Evolutionary conservation across 2,329 filamentous ascomycete species (phyloP).

Genomic region (Talaromyces sp.): DNA sequence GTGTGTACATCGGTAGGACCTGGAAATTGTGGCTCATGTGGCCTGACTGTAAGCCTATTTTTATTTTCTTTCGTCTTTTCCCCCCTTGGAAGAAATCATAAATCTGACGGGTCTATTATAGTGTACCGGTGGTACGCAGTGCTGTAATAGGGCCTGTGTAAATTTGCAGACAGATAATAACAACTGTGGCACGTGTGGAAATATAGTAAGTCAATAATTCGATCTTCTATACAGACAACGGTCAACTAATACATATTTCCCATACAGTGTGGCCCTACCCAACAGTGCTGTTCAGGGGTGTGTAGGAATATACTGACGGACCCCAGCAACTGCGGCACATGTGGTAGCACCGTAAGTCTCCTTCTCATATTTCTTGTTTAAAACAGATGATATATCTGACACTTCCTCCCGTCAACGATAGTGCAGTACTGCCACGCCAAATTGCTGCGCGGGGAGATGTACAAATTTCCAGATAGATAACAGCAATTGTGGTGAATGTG

Average conservation of each 20-base stretch:
- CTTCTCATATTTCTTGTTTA: neutral
- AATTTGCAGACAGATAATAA: neutral
- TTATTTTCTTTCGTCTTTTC: neutral
- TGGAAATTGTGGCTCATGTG: too few species aligned
- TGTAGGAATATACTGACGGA: neutral
- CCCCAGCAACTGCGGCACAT: neutral
- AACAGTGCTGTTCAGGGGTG: neutral
- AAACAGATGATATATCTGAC: neutral
- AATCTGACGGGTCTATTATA: neutral
- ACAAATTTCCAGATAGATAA: neutral
- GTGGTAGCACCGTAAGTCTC: neutral
- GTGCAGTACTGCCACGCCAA: neutral
- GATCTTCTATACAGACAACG: neutral
- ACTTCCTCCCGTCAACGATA: neutral
- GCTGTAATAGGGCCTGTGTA: neutral
- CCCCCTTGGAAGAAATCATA: neutral
- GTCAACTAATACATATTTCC: neutral
- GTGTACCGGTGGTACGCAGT: neutral
- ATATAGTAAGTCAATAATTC: neutral
- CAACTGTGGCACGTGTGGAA: neutral
- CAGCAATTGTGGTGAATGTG: neutral
- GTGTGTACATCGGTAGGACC: too few species aligned
- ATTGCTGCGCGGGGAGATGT: neutral
- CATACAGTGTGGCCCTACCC: neutral
- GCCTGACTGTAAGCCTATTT: neutral